These are phyloP conservation scores for Aspergillus neotritici DNA, from an alignment of 2,329 filamentous ascomycete species.

Conservation along the genomic window DNA sequence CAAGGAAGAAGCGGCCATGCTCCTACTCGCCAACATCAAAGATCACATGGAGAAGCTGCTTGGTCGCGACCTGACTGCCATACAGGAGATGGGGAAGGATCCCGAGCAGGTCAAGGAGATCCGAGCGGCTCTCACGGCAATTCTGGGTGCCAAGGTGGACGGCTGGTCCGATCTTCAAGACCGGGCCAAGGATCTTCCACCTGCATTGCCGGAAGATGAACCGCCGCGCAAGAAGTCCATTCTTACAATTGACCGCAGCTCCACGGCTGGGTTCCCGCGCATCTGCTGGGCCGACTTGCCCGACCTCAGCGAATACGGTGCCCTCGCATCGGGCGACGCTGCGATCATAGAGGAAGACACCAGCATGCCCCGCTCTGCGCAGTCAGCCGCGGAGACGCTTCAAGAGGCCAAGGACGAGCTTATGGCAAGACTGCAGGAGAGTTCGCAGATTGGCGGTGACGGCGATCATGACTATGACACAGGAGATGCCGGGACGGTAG, in stretches of 20 bases:
- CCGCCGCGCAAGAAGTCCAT: conserved; percentile 38
- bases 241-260: conserved; percentile 38
- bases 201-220: conserved; percentile 31
- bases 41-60: conserved; percentile 45
- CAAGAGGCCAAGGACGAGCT: conserved; percentile 48
- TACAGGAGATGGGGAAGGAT: conserved; percentile 43
- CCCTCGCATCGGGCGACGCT: conserved; percentile 33
- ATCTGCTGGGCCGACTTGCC: conserved; percentile 42
- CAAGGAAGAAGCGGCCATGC: conserved; percentile 44
- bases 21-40: conserved; percentile 45
- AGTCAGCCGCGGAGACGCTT: conserved; percentile 46
- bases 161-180: conserved; percentile 41
- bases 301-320: conserved; percentile 39
- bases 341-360: conserved; percentile 42
- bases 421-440: conserved; percentile 45
- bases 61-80: conserved; percentile 39
- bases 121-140: conserved; percentile 39
- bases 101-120: conserved; percentile 43
- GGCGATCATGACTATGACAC: conserved; percentile 39
- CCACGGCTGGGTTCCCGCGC: conserved; percentile 36
- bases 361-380: conserved; percentile 42
- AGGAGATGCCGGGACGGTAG: conserved; percentile 37
- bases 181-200: conserved; percentile 32
- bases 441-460: conserved; percentile 36
- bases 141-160: conserved; percentile 41